Conservation (phyloP, 148 eudicot genomes). For the Heliamphora exappendiculata region DNA sequence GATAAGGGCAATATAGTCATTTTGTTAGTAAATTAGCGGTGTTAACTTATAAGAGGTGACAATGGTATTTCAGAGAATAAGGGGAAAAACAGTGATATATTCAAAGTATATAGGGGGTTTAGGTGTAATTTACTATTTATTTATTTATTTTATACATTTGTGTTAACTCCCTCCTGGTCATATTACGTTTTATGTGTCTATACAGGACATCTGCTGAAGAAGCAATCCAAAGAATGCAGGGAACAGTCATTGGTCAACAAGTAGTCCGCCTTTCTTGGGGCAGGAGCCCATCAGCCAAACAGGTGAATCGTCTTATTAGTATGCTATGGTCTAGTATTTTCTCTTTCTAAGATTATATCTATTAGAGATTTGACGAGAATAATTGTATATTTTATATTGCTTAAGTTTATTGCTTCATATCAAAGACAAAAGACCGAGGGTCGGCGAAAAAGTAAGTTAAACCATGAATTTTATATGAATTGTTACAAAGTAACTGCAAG, state of each 20-base stretch:
- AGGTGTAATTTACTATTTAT: no score
- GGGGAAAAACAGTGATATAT: no score
- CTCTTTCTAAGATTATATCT: background rate
- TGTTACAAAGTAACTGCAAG: background rate
- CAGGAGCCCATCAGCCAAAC: slow-evolving; percentile 67
- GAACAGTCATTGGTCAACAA: slow-evolving; percentile 77
- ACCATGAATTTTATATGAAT: background rate
- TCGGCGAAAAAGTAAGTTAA: background rate
- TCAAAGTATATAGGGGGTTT: no score
- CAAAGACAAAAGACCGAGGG: background rate
- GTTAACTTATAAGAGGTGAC: no score
- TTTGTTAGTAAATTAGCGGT: no score
- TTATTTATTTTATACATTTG: slow-evolving; percentile 4
- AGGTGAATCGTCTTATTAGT: slow-evolving; percentile 36
- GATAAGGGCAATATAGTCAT: no score
- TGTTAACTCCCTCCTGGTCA: background rate
- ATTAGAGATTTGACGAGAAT: background rate
- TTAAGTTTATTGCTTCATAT: background rate
- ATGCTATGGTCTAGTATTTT: background rate
- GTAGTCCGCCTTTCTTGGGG: slow-evolving; percentile 95
- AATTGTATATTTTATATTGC: background rate
- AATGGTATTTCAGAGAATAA: no score
- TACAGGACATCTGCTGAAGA: slow-evolving; percentile 88
- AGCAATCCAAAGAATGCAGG: slow-evolving; percentile 84
- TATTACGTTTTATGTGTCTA: slow-evolving; percentile 12